Evolutionary conservation across 306 rosid genomes (phyloP).

Genomic region (Quercus parvula): DNA sequence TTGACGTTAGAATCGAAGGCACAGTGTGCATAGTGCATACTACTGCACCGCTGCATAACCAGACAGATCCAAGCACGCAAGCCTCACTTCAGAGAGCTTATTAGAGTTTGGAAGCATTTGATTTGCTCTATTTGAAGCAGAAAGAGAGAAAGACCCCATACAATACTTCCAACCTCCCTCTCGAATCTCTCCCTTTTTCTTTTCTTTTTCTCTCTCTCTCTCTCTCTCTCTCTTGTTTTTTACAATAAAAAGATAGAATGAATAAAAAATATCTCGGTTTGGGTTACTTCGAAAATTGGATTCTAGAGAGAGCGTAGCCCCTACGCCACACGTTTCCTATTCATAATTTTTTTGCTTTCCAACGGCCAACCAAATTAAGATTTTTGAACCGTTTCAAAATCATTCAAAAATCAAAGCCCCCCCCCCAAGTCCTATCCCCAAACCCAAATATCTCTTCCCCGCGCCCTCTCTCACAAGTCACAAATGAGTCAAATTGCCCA

Average conservation of each 20-base stretch:
- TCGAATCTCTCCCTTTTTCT: no score
- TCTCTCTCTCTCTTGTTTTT: no score
- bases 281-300: not conserved
- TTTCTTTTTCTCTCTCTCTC: no score
- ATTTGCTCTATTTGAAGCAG: no score
- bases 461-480: not conserved
- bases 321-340: slow-evolving; percentile 21
- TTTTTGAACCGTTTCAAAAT: slow-evolving; percentile 25
- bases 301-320: not conserved
- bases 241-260: no score
- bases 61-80: not conserved
- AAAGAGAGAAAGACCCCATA: no score
- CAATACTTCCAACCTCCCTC: no score
- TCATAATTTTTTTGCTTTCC: slow-evolving; percentile 45
- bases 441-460: not conserved
- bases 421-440: not conserved
- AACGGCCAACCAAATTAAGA: slow-evolving; percentile 34
- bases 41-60: no score
- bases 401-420: not conserved
- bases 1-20: not conserved
- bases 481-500: not conserved
- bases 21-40: not conserved
- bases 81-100: slow-evolving; percentile 9
- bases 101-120: no score
- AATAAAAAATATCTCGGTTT: no score